Evolutionary conservation across 1,139 yeast species (phyloP).

Genomic region (Oligophagozyma castellii): DNA sequence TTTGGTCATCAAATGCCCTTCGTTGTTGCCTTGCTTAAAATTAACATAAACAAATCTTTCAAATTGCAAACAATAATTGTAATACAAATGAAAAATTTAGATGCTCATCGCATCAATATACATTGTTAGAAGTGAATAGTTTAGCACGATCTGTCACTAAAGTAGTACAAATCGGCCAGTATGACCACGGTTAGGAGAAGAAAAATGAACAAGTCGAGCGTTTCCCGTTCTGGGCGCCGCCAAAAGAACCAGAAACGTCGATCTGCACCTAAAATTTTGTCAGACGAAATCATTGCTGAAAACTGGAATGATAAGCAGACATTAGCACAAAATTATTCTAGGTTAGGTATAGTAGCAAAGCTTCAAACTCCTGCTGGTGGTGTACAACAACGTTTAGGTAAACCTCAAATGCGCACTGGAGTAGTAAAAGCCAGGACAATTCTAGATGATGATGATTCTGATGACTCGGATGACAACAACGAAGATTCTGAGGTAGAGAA

Average conservation of each 20-base stretch:
- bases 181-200: conserved; percentile 82
- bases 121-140: too few relatives aligned
- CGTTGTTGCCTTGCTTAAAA: too few relatives aligned
- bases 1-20: too few relatives aligned
- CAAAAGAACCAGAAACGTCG: conserved; percentile 51
- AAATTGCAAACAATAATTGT: too few relatives aligned
- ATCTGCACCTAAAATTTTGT: conserved; percentile 34
- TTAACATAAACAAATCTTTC: too few relatives aligned
- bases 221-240: conserved; percentile 54
- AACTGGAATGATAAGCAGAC: conserved; percentile 84
- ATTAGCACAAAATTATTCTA: conserved; percentile 68
- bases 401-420: not conserved
- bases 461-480: conserved; percentile 23
- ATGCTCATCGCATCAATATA: too few relatives aligned
- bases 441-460: conserved; percentile 27
- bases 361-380: conserved; percentile 62
- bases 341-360: conserved; percentile 58
- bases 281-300: conserved; percentile 73
- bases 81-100: too few relatives aligned
- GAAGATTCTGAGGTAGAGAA: conserved; percentile 23
- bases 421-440: conserved; percentile 7
- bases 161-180: not conserved
- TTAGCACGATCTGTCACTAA: too few relatives aligned
- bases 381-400: not conserved
- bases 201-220: conserved; percentile 65